Percentiles rank a stretch among this genome's conserved stretches.
These are phyloP conservation scores for Psilocybe subaeruginosa DNA, from an alignment of 768 basidiomycete genomes.

Conservation along the genomic window DNA sequence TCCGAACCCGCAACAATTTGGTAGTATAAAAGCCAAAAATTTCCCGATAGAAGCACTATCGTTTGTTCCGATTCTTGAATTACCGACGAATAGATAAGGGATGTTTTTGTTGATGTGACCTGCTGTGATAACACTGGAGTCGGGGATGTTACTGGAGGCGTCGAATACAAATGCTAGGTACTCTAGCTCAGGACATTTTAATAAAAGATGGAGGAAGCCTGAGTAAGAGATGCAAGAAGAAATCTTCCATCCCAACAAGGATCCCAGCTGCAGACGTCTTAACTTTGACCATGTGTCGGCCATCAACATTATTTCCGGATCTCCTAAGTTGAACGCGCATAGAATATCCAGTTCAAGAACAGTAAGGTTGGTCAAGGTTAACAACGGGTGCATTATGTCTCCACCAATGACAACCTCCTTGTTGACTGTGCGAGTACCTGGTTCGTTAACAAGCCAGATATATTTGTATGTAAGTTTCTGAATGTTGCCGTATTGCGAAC, in stretches of 20 bases:
- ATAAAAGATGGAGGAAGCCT: slow-evolving; percentile 11
- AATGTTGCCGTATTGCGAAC: not conserved
- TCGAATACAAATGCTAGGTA: slow-evolving; percentile 7
- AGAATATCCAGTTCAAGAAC: slow-evolving; percentile 13
- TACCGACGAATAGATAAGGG: slow-evolving; percentile 13
- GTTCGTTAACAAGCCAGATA: not conserved
- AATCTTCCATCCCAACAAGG: slow-evolving; percentile 6
- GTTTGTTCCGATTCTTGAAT: not conserved
- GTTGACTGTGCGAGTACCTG: not conserved
- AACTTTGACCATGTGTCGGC: slow-evolving; percentile 18
- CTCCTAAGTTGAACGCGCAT: slow-evolving; percentile 9
- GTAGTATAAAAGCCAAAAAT: not conserved
- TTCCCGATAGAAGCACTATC: not conserved
- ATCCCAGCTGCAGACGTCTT: slow-evolving; percentile 12
- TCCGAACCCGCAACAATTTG: not conserved
- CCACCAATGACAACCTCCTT: not conserved
- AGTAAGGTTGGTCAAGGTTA: slow-evolving; percentile 9
- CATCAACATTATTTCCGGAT: slow-evolving; percentile 12
- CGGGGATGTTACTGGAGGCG: slow-evolving; percentile 6
- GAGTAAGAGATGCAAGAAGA: slow-evolving; percentile 3
- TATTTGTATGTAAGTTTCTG: slow-evolving; percentile 4
- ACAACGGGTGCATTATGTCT: slow-evolving; percentile 2
- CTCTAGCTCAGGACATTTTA: slow-evolving; percentile 7
- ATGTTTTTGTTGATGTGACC: slow-evolving; percentile 9
- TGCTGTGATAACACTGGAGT: not conserved